Conservation (phyloP, 768 basidiomycete genomes). For the Collybia nuda region DNA sequence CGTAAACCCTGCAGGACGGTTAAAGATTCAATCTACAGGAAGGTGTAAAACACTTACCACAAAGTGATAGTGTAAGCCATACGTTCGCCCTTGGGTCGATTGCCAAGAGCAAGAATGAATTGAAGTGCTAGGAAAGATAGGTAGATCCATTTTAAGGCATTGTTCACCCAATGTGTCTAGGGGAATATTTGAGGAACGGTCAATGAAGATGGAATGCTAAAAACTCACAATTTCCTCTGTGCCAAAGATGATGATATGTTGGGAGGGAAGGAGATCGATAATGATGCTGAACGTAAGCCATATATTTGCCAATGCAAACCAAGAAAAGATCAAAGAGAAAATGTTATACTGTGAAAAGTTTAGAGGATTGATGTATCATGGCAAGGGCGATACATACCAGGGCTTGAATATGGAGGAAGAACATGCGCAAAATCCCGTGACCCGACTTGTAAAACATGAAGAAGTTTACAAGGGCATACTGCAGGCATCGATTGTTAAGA, state of each 20-base stretch:
- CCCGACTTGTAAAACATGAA: constrained; percentile 84
- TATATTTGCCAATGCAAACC: constrained; percentile 90
- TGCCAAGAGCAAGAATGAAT: constrained; percentile 63
- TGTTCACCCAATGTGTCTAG: constrained; percentile 89
- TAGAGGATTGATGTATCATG: neutral
- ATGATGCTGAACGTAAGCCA: constrained; percentile 97
- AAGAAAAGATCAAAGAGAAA: constrained; percentile 83
- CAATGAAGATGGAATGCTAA: neutral
- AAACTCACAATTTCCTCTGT: constrained; percentile 64
- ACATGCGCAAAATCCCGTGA: constrained; percentile 89
- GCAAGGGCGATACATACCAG: constrained; percentile 49
- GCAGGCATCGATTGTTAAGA: constrained; percentile 5
- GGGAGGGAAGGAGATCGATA: constrained; percentile 75
- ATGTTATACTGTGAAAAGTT: constrained; percentile 68
- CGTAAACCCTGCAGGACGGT: constrained; percentile 64
- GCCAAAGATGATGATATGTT: constrained; percentile 66
- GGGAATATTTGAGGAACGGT: neutral
- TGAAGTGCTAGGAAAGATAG: constrained; percentile 81
- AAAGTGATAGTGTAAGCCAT: constrained; percentile 70
- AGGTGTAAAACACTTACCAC: constrained; percentile 45
- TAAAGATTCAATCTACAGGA: constrained; percentile 3
- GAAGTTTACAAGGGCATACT: constrained; percentile 95
- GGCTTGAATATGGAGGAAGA: constrained; percentile 95
- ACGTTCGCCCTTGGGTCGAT: constrained; percentile 88
- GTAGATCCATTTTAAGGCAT: constrained; percentile 84